Percentiles rank a stretch among this genome's conserved stretches.
Evolutionary conservation across 2,329 filamentous ascomycete species (phyloP).

Genomic region (Paraphoma sp.): DNA sequence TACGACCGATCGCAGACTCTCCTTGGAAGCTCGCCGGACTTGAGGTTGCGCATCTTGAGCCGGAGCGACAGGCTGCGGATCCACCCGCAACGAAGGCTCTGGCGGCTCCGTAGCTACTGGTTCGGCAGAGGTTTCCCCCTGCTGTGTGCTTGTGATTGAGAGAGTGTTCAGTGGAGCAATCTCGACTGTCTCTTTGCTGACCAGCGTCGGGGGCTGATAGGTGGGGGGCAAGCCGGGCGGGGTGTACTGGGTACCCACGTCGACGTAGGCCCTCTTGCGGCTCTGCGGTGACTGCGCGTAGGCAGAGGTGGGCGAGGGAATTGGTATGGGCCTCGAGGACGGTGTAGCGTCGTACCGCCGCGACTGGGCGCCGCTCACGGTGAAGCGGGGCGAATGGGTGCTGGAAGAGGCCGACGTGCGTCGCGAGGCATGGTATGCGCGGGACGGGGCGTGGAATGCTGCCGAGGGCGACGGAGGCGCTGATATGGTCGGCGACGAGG

Average conservation of each 20-base stretch:
- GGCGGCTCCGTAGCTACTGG: constrained; percentile 41
- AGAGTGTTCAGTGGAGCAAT: constrained; percentile 16
- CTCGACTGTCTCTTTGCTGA: constrained; percentile 5
- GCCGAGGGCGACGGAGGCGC: constrained; percentile 45
- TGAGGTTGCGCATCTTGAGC: constrained; percentile 23
- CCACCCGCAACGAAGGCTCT: constrained; percentile 44
- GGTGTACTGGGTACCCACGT: constrained; percentile 63
- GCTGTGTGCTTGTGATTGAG: constrained; percentile 28
- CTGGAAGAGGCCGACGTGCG: constrained; percentile 37
- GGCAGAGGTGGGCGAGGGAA: constrained; percentile 31
- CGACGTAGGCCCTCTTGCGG: constrained; percentile 50
- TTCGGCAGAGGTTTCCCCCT: constrained; percentile 42
- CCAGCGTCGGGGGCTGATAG: constrained; percentile 30
- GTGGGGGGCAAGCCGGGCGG: constrained; percentile 57
- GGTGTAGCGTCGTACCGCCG: constrained; percentile 38
- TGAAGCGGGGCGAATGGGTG: constrained; percentile 43
- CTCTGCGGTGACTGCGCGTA: constrained; percentile 34
- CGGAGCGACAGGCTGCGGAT: constrained; percentile 36
- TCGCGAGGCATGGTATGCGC: constrained; percentile 42
- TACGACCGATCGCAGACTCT: constrained; percentile 14
- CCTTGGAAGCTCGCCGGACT: constrained; percentile 14
- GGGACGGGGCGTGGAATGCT: constrained; percentile 40
- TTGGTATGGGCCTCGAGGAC: constrained; percentile 26
- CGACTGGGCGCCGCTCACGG: constrained; percentile 34
- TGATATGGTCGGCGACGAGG: constrained; percentile 46